Evolutionary conservation across 2,329 filamentous ascomycete genomes (phyloP).

Genomic region (Fusarium armeniacum): DNA sequence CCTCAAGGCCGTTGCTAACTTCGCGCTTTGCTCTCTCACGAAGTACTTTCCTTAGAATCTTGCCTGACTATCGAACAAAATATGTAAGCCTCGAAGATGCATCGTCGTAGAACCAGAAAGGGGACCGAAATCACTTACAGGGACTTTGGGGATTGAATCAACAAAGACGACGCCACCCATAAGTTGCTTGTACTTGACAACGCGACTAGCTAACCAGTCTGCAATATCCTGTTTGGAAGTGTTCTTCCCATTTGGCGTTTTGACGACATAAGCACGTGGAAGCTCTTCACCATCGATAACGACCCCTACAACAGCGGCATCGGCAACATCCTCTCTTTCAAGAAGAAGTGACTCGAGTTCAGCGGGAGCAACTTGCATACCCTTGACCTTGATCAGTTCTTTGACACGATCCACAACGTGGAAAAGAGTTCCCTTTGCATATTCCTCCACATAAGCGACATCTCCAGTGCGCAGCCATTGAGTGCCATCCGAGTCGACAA

Average conservation of each 20-base stretch:
- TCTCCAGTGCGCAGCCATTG: slow-evolving; percentile 83
- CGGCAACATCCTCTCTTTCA: slow-evolving; percentile 63
- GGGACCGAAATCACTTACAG: slow-evolving; percentile 58
- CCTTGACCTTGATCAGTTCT: slow-evolving; percentile 74
- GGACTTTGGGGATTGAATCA: slow-evolving; percentile 71
- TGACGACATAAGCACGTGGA: slow-evolving; percentile 74
- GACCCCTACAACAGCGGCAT: slow-evolving; percentile 76
- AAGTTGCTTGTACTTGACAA: slow-evolving; percentile 75
- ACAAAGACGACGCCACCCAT: slow-evolving; percentile 78
- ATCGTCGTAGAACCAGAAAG: neutral
- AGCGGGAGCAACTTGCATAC: slow-evolving; percentile 71
- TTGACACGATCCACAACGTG: slow-evolving; percentile 82
- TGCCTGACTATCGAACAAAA: slow-evolving; percentile 67
- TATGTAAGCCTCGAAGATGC: slow-evolving; percentile 27
- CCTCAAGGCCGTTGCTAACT: slow-evolving; percentile 57
- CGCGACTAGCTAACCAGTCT: slow-evolving; percentile 73
- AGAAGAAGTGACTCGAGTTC: slow-evolving; percentile 60
- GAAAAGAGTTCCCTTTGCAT: slow-evolving; percentile 64
- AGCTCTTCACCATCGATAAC: slow-evolving; percentile 67
- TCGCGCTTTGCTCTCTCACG: slow-evolving; percentile 70
- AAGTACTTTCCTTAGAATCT: slow-evolving; percentile 73
- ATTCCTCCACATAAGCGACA: slow-evolving; percentile 74
- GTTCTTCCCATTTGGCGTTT: slow-evolving; percentile 33
- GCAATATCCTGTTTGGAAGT: slow-evolving; percentile 64
- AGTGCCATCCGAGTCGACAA: slow-evolving; percentile 61